A percentile compares a stretch with the other conserved stretches of the same genome.
These are phyloP conservation scores for Chamaenerion angustifolium DNA, from an alignment of 345 rosid genomes.

Conservation along the genomic window DNA sequence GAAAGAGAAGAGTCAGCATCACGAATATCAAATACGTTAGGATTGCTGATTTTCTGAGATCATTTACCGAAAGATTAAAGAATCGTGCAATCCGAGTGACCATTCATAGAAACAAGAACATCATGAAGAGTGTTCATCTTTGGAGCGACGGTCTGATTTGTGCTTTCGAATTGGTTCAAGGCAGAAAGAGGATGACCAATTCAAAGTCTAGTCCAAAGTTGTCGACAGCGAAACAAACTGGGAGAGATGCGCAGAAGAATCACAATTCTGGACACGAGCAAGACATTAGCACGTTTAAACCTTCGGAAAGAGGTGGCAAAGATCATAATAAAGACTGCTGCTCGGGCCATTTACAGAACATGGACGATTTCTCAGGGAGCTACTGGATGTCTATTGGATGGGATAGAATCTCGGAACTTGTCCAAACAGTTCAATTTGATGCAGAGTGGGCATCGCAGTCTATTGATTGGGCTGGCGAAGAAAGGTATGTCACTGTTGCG, in stretches of 20 bases:
- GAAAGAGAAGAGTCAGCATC: too few species aligned
- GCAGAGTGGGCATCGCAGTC: constrained; percentile 19
- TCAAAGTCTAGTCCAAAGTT: constrained; percentile 10
- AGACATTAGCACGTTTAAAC: neutral
- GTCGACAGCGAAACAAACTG: constrained; percentile 3
- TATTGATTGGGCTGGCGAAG: constrained; percentile 14
- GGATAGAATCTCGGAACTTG: constrained; percentile 38
- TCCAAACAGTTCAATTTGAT: constrained; percentile 30
- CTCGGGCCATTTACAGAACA: neutral
- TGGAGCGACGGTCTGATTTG: constrained; percentile 52
- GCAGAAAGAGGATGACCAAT: constrained; percentile 14
- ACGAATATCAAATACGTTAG: too few species aligned
- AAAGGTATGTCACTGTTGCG: constrained; percentile 32
- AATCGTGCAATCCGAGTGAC: too few species aligned
- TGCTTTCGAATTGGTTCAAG: constrained; percentile 36
- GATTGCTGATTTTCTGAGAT: too few species aligned
- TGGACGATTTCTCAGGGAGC: constrained; percentile 16
- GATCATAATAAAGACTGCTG: constrained; percentile 2
- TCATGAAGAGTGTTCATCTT: constrained; percentile 16
- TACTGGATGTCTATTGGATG: constrained; percentile 49
- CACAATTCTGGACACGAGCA: neutral
- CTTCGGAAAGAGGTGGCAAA: neutral
- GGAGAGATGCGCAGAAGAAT: constrained; percentile 3
- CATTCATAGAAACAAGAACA: neutral
- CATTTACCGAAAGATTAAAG: too few species aligned